Percentiles rank a stretch among this genome's conserved stretches.
These are phyloP conservation scores for Aspergillus asperescens DNA, from an alignment of 495 filamentous ascomycete genomes.

Conservation along the genomic window DNA sequence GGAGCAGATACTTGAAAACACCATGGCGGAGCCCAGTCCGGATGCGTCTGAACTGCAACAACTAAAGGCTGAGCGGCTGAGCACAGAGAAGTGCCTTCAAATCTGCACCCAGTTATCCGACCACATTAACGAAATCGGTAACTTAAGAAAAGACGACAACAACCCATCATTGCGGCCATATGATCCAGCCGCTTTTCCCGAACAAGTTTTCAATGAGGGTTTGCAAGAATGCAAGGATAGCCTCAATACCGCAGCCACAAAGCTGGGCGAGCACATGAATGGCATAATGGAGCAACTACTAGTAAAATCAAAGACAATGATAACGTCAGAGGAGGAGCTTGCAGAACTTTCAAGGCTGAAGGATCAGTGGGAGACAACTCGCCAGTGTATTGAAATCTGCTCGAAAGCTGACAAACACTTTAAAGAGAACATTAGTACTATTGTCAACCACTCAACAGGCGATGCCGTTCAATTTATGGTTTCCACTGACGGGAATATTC, in stretches of 20 bases:
- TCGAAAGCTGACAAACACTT: constrained; percentile 30
- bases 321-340: constrained; percentile 28
- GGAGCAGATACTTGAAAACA: constrained; percentile 16
- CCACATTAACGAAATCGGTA: constrained; percentile 32
- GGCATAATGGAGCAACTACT: constrained; percentile 30
- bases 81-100: constrained; percentile 39
- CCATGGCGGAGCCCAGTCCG: constrained; percentile 7
- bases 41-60: constrained; percentile 28
- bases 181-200: constrained; percentile 19
- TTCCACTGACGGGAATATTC: constrained; percentile 32
- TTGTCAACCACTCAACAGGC: constrained; percentile 36
- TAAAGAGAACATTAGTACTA: constrained; percentile 29
- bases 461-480: constrained; percentile 41
- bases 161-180: constrained; percentile 11
- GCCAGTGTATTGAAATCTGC: constrained; percentile 36
- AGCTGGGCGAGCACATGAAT: constrained; percentile 34
- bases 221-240: constrained; percentile 38
- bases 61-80: constrained; percentile 36
- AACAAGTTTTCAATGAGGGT: constrained; percentile 30
- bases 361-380: constrained; percentile 37
- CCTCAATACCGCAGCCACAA: constrained; percentile 23
- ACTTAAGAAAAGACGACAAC: constrained; percentile 1
- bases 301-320: constrained; percentile 26
- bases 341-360: constrained; percentile 30
- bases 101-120: constrained; percentile 36